These are phyloP conservation scores for Chlorophyllum brunneum DNA, from an alignment of 768 basidiomycete genomes.

Conservation along the genomic window DNA sequence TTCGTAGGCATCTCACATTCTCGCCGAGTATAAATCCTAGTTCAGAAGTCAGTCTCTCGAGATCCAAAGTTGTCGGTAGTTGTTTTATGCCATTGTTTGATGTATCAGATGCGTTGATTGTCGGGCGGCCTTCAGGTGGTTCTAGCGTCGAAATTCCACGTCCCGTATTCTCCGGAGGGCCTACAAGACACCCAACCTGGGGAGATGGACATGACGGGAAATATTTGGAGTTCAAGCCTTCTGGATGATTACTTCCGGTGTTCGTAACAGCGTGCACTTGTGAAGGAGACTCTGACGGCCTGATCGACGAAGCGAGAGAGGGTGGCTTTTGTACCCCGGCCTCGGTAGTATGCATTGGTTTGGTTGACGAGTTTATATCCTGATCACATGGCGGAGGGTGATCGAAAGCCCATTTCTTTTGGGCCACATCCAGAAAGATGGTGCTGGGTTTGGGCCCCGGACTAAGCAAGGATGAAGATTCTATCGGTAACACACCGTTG, in stretches of 20 bases:
- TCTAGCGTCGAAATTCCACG: neutral
- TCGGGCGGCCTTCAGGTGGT: neutral
- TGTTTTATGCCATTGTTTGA: neutral
- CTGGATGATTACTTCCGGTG: neutral
- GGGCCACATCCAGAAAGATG: slow-evolving; percentile 12
- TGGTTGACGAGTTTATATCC: neutral
- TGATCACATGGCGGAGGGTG: neutral
- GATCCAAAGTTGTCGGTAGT: neutral
- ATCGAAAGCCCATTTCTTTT: neutral
- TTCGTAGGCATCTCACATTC: neutral
- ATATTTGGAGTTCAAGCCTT: slow-evolving; percentile 1
- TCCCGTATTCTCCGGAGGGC: neutral
- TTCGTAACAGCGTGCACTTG: neutral
- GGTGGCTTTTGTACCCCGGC: neutral
- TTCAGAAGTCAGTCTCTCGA: neutral
- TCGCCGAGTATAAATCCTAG: neutral
- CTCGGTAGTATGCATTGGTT: neutral
- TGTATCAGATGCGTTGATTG: neutral
- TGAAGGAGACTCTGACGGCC: slow-evolving; percentile 10
- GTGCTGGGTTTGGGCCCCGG: slow-evolving; percentile 8
- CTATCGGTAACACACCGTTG: slow-evolving; percentile 7
- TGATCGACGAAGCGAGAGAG: neutral
- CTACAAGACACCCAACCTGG: neutral
- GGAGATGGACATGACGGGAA: neutral
- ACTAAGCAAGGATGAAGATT: slow-evolving; percentile 9